Evolutionary conservation across 1,284 basidiomycete species (phyloP), one percentile per base, ranked within the genome.

Genomic region (Leccinum fallax): DNA sequence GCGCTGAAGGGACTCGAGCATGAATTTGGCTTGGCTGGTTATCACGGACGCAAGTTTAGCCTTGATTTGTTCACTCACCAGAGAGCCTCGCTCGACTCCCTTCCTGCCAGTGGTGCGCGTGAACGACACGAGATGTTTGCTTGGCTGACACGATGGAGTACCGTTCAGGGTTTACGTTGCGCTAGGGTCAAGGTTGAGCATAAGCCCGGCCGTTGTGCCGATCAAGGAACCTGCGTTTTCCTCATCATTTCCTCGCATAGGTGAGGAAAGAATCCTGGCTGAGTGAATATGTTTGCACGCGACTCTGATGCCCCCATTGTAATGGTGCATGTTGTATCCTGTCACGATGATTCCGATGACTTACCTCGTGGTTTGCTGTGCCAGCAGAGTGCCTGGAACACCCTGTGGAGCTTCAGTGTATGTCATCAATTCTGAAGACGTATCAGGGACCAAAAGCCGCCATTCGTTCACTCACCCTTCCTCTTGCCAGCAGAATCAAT

Each of bases 21-120:
- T 28, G 43, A 30, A 5, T 16, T 48, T 51, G 46, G 19, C 34
- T 32, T 24, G 90, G 89, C 79, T 54, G 90, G 89, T 5, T 80
- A 80, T 52, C 84, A 88, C 66, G 84, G 82, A 0, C 83, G 87
- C 46, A 89, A 90, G 73, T 87, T 78, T 66, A 75, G 78, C 1
- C 92, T 91, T 67, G 86, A 89, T 61, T 78, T 81, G 68, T 91
- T 92, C 76, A 90, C 88, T 0, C 89, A 92, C 67, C 66, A 82
- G 19, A 81, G 90, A 58, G 67, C 83, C 6, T 83, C 85, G 0
- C 62, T 91, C 36, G 86, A 90, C 69, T 82, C 81, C 89, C 89
- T n/a, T 73, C 79, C 66, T 89, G 0, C 30, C 30, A 30, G 9
- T 30, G 86, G 89, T 88, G 66, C n/a, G 75, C 68, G 5, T 36